Percentiles rank a stretch among this genome's conserved stretches.
phyloP scores from a whole-genome alignment of 23 red algal genomes.

The Gracilariopsis chorda region DNA sequence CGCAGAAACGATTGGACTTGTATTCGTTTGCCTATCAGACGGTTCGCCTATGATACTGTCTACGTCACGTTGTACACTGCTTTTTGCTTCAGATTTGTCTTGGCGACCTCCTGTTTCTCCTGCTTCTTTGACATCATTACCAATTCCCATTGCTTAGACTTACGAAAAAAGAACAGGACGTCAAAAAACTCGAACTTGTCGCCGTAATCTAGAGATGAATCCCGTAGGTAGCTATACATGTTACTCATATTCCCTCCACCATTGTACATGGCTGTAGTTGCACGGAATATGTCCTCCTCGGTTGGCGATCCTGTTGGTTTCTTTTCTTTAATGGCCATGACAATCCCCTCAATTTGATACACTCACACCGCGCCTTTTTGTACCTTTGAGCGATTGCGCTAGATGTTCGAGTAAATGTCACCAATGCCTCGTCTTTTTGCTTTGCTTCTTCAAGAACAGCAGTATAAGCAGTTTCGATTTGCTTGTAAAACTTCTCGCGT shows the following conservation, averaged over 20 bases:
- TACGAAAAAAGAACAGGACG: neutral
- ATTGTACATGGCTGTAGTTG: neutral
- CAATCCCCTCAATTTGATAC: slow-evolving; percentile 17
- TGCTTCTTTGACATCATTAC: neutral
- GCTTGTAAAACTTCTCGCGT: too few relatives aligned
- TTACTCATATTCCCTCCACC: neutral
- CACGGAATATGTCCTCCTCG: neutral
- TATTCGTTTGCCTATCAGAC: too few relatives aligned
- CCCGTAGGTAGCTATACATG: neutral
- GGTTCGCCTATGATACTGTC: too few relatives aligned
- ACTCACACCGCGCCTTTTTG: neutral
- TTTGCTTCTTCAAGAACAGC: neutral
- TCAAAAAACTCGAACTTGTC: neutral
- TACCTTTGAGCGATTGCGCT: neutral
- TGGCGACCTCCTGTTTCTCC: too few relatives aligned
- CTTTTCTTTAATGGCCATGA: neutral
- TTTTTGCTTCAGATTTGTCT: too few relatives aligned
- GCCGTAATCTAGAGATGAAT: neutral
- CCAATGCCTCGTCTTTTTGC: neutral
- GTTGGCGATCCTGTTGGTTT: slow-evolving; percentile 20
- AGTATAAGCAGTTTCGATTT: too few relatives aligned
- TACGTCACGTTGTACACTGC: too few relatives aligned
- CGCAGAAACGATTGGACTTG: too few relatives aligned
- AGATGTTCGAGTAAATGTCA: neutral
- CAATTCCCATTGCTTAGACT: neutral